Conservation (phyloP, 192 early-diverging fungal species). For the Coemansia sp. region DNA sequence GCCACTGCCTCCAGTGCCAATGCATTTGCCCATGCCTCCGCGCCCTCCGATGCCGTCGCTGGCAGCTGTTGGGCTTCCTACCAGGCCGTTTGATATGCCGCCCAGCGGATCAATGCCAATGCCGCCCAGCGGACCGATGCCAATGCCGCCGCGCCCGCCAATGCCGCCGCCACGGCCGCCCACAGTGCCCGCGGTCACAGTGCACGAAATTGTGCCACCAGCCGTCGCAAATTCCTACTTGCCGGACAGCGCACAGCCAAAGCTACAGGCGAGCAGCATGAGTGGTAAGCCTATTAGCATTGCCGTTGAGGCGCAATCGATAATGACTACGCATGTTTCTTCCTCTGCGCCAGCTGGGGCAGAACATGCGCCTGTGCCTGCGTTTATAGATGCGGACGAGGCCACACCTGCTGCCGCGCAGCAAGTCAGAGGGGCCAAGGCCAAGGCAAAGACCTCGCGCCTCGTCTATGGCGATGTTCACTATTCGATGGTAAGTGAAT, state of each 20-base stretch:
- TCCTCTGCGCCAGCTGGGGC: constrained; percentile 3
- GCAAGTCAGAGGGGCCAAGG: constrained; percentile 4
- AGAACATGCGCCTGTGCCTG: constrained; percentile 1
- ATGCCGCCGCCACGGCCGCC: constrained; percentile 4
- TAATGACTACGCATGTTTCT: constrained; percentile 17
- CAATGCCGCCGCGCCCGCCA: not conserved
- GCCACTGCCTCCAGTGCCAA: not conserved
- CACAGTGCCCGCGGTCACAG: not conserved
- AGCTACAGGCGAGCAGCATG: not conserved
- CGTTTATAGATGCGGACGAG: not conserved
- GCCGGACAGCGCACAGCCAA: not conserved
- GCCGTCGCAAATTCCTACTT: not conserved
- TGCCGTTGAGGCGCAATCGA: constrained; percentile 14
- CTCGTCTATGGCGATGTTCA: constrained; percentile 34
- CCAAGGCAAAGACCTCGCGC: constrained; percentile 20
- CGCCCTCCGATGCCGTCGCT: not conserved
- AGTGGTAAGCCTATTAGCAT: constrained; percentile 34
- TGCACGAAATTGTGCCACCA: not conserved
- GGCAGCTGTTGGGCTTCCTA: constrained; percentile 1
- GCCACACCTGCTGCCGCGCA: not conserved
- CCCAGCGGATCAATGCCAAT: not conserved
- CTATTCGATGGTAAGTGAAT: constrained; percentile 39
- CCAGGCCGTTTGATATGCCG: not conserved
- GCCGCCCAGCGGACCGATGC: not conserved
- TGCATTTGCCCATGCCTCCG: not conserved